These are phyloP conservation scores for Solanum stenotomum DNA, from an alignment of 257 asterid genomes.

Conservation along the genomic window DNA sequence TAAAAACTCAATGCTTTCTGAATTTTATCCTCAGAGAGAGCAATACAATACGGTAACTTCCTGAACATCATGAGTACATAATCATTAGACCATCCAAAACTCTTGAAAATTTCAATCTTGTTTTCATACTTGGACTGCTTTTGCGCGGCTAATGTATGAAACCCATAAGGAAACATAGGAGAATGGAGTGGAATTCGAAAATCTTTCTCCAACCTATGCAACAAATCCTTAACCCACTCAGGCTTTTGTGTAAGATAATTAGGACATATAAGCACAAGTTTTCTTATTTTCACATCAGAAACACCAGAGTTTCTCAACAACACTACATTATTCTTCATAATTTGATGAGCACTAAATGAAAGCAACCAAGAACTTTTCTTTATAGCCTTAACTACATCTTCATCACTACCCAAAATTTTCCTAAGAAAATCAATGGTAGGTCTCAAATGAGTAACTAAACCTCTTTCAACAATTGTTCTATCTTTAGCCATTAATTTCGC, in stretches of 20 bases:
- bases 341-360: not conserved
- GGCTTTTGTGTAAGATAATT: not conserved
- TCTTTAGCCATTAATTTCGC: not conserved
- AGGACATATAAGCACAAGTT: not conserved
- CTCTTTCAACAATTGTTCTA: not conserved
- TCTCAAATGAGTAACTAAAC: not conserved
- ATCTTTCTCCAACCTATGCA: not conserved
- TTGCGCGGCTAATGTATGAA: not conserved
- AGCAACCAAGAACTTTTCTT: not conserved
- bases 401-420: not conserved
- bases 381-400: not conserved
- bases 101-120: not conserved
- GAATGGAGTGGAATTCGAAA: not conserved
- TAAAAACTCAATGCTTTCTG: not conserved
- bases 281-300: not conserved
- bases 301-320: not conserved
- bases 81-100: not conserved
- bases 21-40: not conserved
- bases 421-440: not conserved
- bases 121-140: not conserved
- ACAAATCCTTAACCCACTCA: not conserved
- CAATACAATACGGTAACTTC: not conserved
- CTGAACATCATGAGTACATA: not conserved
- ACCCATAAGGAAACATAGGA: not conserved
- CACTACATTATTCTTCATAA: not conserved